Base-by-base conservation (phyloP, 192 early-diverging fungal genomes). In the Mortierella hygrophila region DNA sequence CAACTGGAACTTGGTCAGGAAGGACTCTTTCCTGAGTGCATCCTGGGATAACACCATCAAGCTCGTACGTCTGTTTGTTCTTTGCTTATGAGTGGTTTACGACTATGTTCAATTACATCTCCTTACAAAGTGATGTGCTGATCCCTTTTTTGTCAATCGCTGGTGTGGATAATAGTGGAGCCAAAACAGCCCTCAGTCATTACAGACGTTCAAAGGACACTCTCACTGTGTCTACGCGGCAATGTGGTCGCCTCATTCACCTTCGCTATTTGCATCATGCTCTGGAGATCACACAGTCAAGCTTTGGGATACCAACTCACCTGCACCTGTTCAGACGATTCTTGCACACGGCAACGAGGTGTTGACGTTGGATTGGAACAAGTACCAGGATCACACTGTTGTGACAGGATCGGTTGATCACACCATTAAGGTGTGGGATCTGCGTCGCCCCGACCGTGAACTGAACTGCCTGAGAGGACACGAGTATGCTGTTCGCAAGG, bases 31-130 rank as follows among this genome's bases (percentile, higher is more conserved):
- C 88, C 81, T 98, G 40, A 95, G 96, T 76, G 95, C 95, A 15
- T 99, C 98, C 7, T 99, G 98, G 99, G 99, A 99, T 85, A 92
- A 95, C 70, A 92, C 97, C 3, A 95, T 98, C 83, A 99, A 98
- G 78, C 89, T 99, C 75, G 97, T 97, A 80, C 76, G 77, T 72
- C 20, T 60, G 38, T 42, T 38, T 18, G 37, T 57, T 13, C 37
- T 29, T 52, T n/a, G 35, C 2, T 49, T 20, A 49, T 49, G 16
- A 40, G 35, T 5, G 15, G 26, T 26, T 52, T 38, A 32, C 20
- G 35, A 10, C 1, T 76, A 10, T 41, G 3, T 42, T 71, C 40
- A 44, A 44, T 41, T 15, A 16, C 21, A n/a, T 71, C 16, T 75
- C 23, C 32, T 23, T 41, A 32, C 55, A 0, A 6, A 68, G 18